Evolutionary conservation across 2,329 filamentous ascomycete genomes (phyloP), one percentile per base, ranked within the genome.

Genomic region (Hypoxylon sp.): DNA sequence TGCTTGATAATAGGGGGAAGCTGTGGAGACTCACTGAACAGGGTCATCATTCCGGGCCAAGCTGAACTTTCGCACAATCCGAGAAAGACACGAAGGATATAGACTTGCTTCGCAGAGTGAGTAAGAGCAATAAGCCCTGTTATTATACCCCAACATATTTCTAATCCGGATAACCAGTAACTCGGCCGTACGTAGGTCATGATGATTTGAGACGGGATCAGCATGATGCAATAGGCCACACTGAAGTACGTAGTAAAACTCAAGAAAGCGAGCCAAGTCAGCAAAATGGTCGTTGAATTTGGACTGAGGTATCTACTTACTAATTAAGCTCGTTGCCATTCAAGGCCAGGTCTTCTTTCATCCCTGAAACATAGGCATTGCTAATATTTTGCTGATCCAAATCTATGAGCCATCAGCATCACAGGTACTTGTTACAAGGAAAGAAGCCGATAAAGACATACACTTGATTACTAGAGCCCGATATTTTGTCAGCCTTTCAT

Each of bases 1-100:
- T 46, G 17, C 13, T 28, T 21, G 30, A 23, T 9, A 19, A 5
- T 5, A 48, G 2, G 23, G 10, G 38, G 38, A 19, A 41, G 23
- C 2, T 3, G 17, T 25, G 65, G 59, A 2, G 67, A 60, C 76
- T 70, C 48, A 78, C 78, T 82, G 38, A 82, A 77, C 4, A 82
- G 68, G 0, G 80, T 82, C 77, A 82, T 82, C 79, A 82, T 82
- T 3, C 80, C 80, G 0, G 81, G 81, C 80, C 80, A 82, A 2
- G 80, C 80, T 36, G 74, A 76, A 69, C 77, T 79, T 63, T 80
- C 78, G 66, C 77, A 81, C 1, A 82, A 58, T 0, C 80, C 80
- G 19, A 82, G 74, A 21, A 82, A 75, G n/a, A 82, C 78, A 2
- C 80, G 76, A n/a, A 82, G 62, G 1, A 77, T 75, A 57, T 82